A percentile compares a stretch with the other conserved stretches of the same genome.
Evolutionary conservation across 164 flowering plant genomes (phyloP).

Genomic region (Brasenia schreberi): DNA sequence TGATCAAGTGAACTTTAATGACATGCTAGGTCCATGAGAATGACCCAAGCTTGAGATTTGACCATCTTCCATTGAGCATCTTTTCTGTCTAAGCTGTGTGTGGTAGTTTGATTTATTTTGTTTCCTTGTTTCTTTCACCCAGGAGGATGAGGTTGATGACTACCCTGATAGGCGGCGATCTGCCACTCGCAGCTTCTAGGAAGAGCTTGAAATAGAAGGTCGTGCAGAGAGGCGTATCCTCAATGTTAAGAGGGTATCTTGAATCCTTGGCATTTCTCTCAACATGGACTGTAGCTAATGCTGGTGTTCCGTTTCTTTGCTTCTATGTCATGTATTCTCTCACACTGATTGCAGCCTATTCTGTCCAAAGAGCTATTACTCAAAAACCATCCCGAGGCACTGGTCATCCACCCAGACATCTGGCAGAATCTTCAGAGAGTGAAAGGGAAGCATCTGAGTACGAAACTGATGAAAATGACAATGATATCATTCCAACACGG

Average conservation of each 20-base stretch:
- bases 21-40: background rate
- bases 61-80: no score
- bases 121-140: conserved; percentile 8
- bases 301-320: background rate
- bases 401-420: conserved; percentile 43
- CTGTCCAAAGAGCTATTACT: conserved; percentile 49
- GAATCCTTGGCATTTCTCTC: background rate
- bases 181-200: conserved; percentile 59
- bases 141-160: conserved; percentile 79
- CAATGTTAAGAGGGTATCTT: conserved; percentile 74
- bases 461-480: conserved; percentile 85
- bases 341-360: conserved; percentile 6
- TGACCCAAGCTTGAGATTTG: background rate
- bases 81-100: no score
- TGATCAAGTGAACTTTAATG: no score
- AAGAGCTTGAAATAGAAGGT: conserved; percentile 80
- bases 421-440: conserved; percentile 62
- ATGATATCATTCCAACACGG: conserved; percentile 41
- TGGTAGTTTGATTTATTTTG: no score
- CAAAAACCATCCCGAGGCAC: conserved; percentile 47
- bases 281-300: background rate
- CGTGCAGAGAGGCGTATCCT: conserved; percentile 84
- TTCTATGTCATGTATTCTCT: background rate
- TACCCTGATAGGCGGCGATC: conserved; percentile 53
- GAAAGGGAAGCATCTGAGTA: conserved; percentile 92